Conservation (phyloP, 192 early-diverging fungal species). For the Backusella tuberculispora region DNA sequence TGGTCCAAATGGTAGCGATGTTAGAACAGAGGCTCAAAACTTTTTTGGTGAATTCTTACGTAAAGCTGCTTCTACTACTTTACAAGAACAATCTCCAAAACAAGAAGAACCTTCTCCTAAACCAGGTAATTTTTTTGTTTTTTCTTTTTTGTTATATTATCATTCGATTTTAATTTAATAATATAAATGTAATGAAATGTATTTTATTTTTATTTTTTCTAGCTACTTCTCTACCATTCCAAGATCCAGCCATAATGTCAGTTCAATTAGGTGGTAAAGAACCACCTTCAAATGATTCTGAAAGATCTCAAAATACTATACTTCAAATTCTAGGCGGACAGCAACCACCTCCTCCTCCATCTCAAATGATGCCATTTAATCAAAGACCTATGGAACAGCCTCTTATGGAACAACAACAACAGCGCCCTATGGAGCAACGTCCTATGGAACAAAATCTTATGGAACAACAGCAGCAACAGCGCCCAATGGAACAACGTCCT, state of each 20-base stretch:
- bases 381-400: slow-evolving; percentile 4
- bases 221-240: slow-evolving; percentile 44
- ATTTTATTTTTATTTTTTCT: slow-evolving; percentile 2
- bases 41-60: slow-evolving; percentile 66
- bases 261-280: slow-evolving; percentile 31
- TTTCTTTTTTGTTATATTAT: background rate
- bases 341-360: slow-evolving; percentile 19
- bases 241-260: slow-evolving; percentile 67
- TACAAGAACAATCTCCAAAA: slow-evolving; percentile 24
- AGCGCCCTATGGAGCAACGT: slow-evolving; percentile 20
- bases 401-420: background rate
- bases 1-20: background rate
- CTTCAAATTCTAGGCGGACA: slow-evolving; percentile 23
- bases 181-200: background rate
- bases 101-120: slow-evolving; percentile 19
- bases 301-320: slow-evolving; percentile 11
- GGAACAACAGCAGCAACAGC: background rate
- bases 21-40: slow-evolving; percentile 52
- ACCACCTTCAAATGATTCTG: background rate
- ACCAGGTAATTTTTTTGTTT: slow-evolving; percentile 1
- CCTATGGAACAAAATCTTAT: slow-evolving; percentile 2
- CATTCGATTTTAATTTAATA: slow-evolving; percentile 2
- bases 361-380: slow-evolving; percentile 1
- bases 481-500: background rate
- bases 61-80: slow-evolving; percentile 47